Evolutionary conservation across 306 rosid genomes (phyloP), one percentile per base, ranked within the genome.

Genomic region (Vigna unguiculata): DNA sequence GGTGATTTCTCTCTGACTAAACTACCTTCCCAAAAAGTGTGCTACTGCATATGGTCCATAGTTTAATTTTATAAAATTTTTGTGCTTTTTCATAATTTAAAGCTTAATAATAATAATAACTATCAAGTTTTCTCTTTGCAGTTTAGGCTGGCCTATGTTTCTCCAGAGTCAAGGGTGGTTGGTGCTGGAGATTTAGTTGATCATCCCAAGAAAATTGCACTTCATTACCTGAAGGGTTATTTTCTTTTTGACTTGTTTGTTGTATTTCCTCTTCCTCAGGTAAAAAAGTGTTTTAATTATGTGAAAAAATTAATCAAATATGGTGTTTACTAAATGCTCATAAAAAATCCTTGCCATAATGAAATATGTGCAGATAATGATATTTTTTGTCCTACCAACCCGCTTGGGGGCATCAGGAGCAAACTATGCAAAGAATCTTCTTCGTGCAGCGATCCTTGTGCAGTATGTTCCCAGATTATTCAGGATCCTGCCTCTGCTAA

Each of bases 161-260:
- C 92, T 74, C 96, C 93, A 4, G 97, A 92, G 79, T 79, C 97
- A 0, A 81, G 69, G 75, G 92, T 91, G 52, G 90, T 93, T 78
- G 98, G 97, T 83, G 93, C 98, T 52, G 97, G 98, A 17, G 93
- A 85, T 69, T 83, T 93, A 83, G 97, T 88, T 76, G 98, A 91
- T 79, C 90, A 89, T 76, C 98, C 98, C 19, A 87, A 53, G 72
- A 85, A 86, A 84, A 91, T 93, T 55, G 97, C 93, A 55, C 55
- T 71, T 19, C 59, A 91, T 86, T 93, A 93, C 79, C 38, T 93
- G 52, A 10, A 60, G 54, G 70, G 98, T 36, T 86, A 66, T 46
- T 88, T 93, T 78, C n/a, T 84, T 17, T 1, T 93, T 2, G 98
- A 93, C 82, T 19, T 89, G 21, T 88, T 93, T 75, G 81, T 80